Percentiles rank a stretch among this genome's conserved stretches.
Evolutionary conservation across 2,329 filamentous ascomycete species (phyloP).

Genomic region (Escovopsis sp.): DNA sequence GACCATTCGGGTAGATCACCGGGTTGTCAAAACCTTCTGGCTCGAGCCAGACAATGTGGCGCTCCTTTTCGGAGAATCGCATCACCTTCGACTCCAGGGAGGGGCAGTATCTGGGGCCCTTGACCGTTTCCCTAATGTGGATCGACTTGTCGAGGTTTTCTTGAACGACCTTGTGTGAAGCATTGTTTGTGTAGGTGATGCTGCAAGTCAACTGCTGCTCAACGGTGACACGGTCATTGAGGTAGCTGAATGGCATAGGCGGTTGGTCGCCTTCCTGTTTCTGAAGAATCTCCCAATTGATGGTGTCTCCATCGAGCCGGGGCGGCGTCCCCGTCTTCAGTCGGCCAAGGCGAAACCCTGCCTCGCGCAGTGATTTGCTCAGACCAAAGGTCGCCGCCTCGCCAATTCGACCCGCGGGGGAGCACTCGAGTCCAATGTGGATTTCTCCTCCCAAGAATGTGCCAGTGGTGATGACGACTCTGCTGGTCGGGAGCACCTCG

Average conservation of each 20-base stretch:
- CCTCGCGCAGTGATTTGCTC: constrained; percentile 76
- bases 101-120: constrained; percentile 87
- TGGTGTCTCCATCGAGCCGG: constrained; percentile 65
- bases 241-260: constrained; percentile 79
- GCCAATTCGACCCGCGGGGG: constrained; percentile 80
- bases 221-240: constrained; percentile 66
- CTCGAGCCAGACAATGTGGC: constrained; percentile 91
- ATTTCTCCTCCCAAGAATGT: constrained; percentile 95
- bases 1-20: constrained; percentile 87
- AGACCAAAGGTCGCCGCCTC: constrained; percentile 86
- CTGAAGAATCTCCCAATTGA: constrained; percentile 61
- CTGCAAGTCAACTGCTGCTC: constrained; percentile 74
- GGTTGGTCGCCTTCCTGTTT: constrained; percentile 71
- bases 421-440: constrained; percentile 76
- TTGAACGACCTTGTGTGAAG: constrained; percentile 69
- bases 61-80: constrained; percentile 64
- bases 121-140: constrained; percentile 89
- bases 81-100: constrained; percentile 91
- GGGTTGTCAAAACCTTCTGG: constrained; percentile 87
- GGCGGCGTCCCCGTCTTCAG: constrained; percentile 95
- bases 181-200: constrained; percentile 73
- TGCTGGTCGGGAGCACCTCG: constrained; percentile 62
- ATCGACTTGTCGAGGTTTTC: constrained; percentile 90
- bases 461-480: constrained; percentile 88
- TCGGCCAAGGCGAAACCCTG: constrained; percentile 78